These are phyloP conservation scores for Candida peoriensis DNA, from an alignment of 805 yeast species.

Conservation along the genomic window DNA sequence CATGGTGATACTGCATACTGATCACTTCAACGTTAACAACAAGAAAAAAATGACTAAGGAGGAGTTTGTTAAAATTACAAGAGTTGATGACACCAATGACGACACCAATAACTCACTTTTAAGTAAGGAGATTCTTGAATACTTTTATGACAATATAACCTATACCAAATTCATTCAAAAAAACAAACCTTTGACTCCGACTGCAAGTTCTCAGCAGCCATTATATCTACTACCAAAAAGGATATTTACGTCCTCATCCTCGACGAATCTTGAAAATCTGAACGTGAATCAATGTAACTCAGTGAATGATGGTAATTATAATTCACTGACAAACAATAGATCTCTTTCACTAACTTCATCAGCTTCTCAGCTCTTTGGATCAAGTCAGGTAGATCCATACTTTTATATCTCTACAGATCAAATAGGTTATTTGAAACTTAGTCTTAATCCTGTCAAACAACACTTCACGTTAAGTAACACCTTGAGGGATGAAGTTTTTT, in stretches of 20 bases:
- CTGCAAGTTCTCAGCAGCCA: slow-evolving; percentile 5
- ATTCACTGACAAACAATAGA: slow-evolving; percentile 7
- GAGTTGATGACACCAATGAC: slow-evolving; percentile 24
- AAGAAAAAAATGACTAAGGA: slow-evolving; percentile 59
- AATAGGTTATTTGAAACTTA: slow-evolving; percentile 19
- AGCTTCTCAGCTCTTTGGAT: slow-evolving; percentile 20
- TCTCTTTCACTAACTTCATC: slow-evolving; percentile 21
- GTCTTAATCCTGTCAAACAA: slow-evolving; percentile 5
- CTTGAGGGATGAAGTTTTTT: slow-evolving; percentile 5
- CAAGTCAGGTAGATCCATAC: slow-evolving; percentile 30
- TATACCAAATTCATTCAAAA: slow-evolving; percentile 49
- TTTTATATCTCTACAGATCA: slow-evolving; percentile 28
- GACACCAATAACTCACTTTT: slow-evolving; percentile 22
- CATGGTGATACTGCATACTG: slow-evolving; percentile 69
- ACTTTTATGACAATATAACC: slow-evolving; percentile 64
- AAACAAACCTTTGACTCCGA: slow-evolving; percentile 28
- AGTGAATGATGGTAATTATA: too few relatives aligned
- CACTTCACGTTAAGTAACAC: slow-evolving; percentile 11
- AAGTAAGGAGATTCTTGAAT: slow-evolving; percentile 42
- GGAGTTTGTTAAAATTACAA: slow-evolving; percentile 51
- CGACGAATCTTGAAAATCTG: slow-evolving; percentile 18
- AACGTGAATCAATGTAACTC: too few relatives aligned
- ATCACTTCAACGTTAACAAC: slow-evolving; percentile 62
- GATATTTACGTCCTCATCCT: slow-evolving; percentile 20
- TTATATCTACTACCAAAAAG: slow-evolving; percentile 18